Base-by-base conservation (phyloP, 140 eudicot species). In the Senecio squalidus region DNA sequence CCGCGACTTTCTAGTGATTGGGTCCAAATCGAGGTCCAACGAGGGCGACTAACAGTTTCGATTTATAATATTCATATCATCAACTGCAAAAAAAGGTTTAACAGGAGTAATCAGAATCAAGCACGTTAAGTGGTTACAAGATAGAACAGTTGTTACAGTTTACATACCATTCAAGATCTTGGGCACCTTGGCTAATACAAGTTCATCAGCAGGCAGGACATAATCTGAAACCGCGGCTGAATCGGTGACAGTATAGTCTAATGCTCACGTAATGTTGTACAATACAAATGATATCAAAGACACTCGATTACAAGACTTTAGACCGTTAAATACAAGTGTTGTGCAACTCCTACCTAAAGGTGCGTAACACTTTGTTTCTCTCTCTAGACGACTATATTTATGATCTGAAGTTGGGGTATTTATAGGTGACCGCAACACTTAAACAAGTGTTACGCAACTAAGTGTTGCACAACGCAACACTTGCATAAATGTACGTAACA, bases 51-150 rank as follows among this genome's bases (percentile, higher is more conserved):
- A n/a, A n/a, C n/a, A n/a, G n/a, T n/a, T n/a, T n/a, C n/a, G n/a
- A n/a, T n/a, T n/a, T n/a, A n/a, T n/a, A n/a, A n/a, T 43, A 43
- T 66, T 22, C 61, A 22, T 41, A 67, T 28, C 55, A 51, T 64
- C 9, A 20, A 20, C 61, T 59, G n/a, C n/a, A 30, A 25, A 28
- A 8, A 8, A 16, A 48, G 27, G 50, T 65, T 40, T 20, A 65
- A 65, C 24, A 40, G n/a, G n/a, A 9, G 46, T 51, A 21, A 14
- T 50, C 28, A 34, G 25, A 36, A 64, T 16, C 25, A n/a, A n/a
- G n/a, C 51, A 53, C 53, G 2, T n/a, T 23, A 16, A 6, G 6
- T 8, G 3, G 28, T 5, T 64, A 16, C 16, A 13, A 22, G 38
- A 21, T 63, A 50, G 17, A 25, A 33, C 9, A 26, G n/a, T 52